Conservation (phyloP, 2,329 filamentous ascomycete species). For the Herpomyces periplanetae region DNA sequence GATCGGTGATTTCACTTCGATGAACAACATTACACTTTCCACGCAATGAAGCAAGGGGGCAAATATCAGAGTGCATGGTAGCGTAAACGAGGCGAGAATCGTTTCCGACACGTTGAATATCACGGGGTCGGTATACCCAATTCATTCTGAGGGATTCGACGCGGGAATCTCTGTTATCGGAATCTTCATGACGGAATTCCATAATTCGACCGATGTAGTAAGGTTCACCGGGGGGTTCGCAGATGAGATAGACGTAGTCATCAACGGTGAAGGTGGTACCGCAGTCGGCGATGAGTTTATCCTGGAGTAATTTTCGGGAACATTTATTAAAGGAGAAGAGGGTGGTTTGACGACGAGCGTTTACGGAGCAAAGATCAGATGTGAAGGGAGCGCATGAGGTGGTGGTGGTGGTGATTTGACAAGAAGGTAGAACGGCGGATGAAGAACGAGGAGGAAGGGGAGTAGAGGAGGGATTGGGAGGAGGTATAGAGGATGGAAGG, state of each 20-base stretch:
- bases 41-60: constrained; percentile 57
- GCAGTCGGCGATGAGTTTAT: constrained; percentile 53
- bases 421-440: constrained; percentile 5
- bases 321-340: constrained; percentile 53
- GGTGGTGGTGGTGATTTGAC: constrained; percentile 5
- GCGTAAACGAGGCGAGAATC: constrained; percentile 73
- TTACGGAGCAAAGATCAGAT: constrained; percentile 4
- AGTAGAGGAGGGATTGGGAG: constrained; percentile 4
- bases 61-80: constrained; percentile 93
- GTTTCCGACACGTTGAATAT: constrained; percentile 62
- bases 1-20: constrained; percentile 38
- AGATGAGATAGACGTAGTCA: constrained; percentile 80
- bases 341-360: constrained; percentile 21
- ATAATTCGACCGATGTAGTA: constrained; percentile 94
- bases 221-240: constrained; percentile 81
- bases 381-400: constrained; percentile 6
- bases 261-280: constrained; percentile 47
- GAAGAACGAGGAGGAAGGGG: constrained; percentile 10
- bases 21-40: constrained; percentile 76
- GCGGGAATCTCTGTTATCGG: constrained; percentile 21
- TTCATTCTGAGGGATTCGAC: constrained; percentile 72
- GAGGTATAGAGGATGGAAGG: constrained; percentile 4
- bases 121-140: constrained; percentile 89
- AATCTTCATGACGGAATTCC: constrained; percentile 64
- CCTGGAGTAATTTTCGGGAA: constrained; percentile 25